Percentiles rank a stretch among this genome's conserved stretches.
These are phyloP conservation scores for Leptographium flavum DNA, from an alignment of 2,329 filamentous ascomycete species.

Conservation along the genomic window DNA sequence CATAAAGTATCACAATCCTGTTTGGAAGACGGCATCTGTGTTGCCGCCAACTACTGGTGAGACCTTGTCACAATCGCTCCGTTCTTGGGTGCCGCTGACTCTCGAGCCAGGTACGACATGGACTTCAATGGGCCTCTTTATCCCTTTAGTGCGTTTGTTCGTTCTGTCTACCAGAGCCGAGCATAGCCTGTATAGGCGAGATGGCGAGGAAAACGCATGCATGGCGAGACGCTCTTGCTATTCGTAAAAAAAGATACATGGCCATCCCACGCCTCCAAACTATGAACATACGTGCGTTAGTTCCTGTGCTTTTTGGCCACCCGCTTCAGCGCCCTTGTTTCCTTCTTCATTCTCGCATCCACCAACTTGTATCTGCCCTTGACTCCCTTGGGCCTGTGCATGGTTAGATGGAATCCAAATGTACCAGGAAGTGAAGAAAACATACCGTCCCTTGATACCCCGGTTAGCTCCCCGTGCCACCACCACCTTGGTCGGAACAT, in stretches of 20 bases:
- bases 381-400: slow-evolving; percentile 63
- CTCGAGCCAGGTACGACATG: slow-evolving; percentile 54
- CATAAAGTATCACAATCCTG: slow-evolving; percentile 68
- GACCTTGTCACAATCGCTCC: slow-evolving; percentile 5
- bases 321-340: slow-evolving; percentile 76
- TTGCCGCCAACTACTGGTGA: slow-evolving; percentile 72
- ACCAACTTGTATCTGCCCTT: slow-evolving; percentile 98
- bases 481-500: slow-evolving; percentile 70
- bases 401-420: background rate
- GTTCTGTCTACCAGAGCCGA: slow-evolving; percentile 16
- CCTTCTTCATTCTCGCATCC: slow-evolving; percentile 91
- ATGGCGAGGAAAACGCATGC: background rate
- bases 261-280: background rate
- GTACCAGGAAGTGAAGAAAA: background rate
- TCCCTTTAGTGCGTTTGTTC: slow-evolving; percentile 42
- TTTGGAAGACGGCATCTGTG: slow-evolving; percentile 54
- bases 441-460: slow-evolving; percentile 53
- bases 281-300: background rate
- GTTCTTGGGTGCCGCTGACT: slow-evolving; percentile 3
- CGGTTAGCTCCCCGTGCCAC: slow-evolving; percentile 76
- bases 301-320: slow-evolving; percentile 48
- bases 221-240: background rate
- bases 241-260: no score
- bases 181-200: background rate
- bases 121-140: slow-evolving; percentile 59